phyloP scores from a whole-genome alignment of 208 protist genomes.

The Phytomonas francai region DNA sequence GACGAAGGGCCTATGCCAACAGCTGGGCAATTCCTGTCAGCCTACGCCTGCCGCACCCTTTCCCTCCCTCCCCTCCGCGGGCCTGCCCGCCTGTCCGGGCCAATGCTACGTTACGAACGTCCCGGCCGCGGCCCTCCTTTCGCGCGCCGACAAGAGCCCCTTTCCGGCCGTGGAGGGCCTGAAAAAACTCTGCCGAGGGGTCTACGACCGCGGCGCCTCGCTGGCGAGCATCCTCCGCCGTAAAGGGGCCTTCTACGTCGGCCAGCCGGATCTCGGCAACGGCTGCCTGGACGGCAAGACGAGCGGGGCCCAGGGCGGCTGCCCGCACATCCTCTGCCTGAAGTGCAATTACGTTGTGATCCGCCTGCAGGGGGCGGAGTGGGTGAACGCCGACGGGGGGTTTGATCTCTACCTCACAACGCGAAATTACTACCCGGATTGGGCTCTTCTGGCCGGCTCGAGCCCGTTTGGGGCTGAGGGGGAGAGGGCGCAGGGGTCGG shows the following conservation, averaged over 20 bases:
- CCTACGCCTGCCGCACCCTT: constrained; percentile 51
- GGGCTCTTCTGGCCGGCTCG: constrained; percentile 55
- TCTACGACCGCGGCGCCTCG: neutral
- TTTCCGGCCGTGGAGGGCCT: neutral
- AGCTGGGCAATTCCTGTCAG: constrained; percentile 6
- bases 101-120: constrained; percentile 66
- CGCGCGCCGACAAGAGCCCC: neutral
- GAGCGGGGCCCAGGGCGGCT: constrained; percentile 34
- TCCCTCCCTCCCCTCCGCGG: constrained; percentile 26
- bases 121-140: constrained; percentile 7
- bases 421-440: constrained; percentile 86
- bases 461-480: constrained; percentile 39
- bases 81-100: constrained; percentile 25
- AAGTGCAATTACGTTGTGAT: constrained; percentile 75
- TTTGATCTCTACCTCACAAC: constrained; percentile 76
- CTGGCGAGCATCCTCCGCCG: neutral
- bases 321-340: constrained; percentile 53
- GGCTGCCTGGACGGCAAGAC: constrained; percentile 39
- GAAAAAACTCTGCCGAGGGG: neutral
- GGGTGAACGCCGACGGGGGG: constrained; percentile 39
- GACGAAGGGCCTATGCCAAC: neutral
- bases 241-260: constrained; percentile 58
- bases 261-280: constrained; percentile 42
- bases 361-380: constrained; percentile 68
- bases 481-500: constrained; percentile 9